A percentile compares a stretch with the other conserved stretches of the same genome.
phyloP scores from a whole-genome alignment of 2,329 filamentous ascomycete species.

The Raffaelea albimanens region DNA sequence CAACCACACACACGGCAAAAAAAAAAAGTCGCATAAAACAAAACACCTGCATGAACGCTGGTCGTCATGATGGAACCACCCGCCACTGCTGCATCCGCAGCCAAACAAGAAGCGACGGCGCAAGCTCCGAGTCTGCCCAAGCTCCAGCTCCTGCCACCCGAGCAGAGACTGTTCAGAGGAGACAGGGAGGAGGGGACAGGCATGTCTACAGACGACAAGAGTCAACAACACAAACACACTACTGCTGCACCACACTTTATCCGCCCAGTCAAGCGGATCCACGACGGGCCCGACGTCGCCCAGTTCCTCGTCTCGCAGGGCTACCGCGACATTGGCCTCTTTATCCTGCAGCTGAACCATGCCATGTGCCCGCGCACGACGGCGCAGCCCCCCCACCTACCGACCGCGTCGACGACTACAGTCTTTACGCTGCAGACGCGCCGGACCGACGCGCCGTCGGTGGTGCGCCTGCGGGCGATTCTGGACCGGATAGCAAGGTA shows the following conservation, averaged over 20 bases:
- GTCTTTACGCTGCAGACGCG: slow-evolving; percentile 35
- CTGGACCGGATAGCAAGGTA: slow-evolving; percentile 55
- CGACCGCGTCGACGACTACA: slow-evolving; percentile 24
- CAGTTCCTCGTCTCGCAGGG: slow-evolving; percentile 73
- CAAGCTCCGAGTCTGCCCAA: background rate
- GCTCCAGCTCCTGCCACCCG: background rate
- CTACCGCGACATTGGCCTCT: slow-evolving; percentile 79
- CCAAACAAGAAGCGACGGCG: background rate
- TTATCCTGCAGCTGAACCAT: slow-evolving; percentile 82
- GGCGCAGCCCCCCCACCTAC: slow-evolving; percentile 17
- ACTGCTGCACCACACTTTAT: slow-evolving; percentile 44
- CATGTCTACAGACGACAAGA: no score
- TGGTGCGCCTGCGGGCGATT: slow-evolving; percentile 57
- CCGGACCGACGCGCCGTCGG: slow-evolving; percentile 39
- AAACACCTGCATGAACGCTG: no score
- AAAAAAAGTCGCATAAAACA: no score
- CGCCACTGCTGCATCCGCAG: background rate
- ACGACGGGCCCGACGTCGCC: slow-evolving; percentile 72
- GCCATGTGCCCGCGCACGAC: slow-evolving; percentile 65
- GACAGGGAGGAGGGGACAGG: background rate
- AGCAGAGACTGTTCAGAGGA: background rate
- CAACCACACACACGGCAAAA: no score
- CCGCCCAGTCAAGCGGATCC: slow-evolving; percentile 68
- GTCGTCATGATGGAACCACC: background rate
- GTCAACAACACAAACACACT: background rate